A percentile compares a stretch with the other conserved stretches of the same genome.
Evolutionary conservation across 345 rosid genomes (phyloP).

Genomic region (Populus euphratica): DNA sequence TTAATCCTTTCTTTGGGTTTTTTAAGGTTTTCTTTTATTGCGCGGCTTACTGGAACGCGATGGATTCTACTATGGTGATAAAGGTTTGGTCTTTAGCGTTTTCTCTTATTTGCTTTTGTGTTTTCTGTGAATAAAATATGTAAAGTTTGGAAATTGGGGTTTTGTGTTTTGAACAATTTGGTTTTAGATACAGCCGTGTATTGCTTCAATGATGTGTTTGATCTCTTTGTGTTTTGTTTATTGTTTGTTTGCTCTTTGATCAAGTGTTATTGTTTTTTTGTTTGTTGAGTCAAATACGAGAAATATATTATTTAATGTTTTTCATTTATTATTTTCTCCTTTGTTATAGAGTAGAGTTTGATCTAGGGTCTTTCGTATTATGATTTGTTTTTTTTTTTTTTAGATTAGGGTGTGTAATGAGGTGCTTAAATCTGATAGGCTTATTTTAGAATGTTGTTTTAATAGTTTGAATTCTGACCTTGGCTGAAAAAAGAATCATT

Average conservation of each 20-base stretch:
- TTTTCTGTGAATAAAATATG: background rate
- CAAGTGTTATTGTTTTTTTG: background rate
- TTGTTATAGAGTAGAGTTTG: too few species aligned
- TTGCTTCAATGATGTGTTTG: background rate
- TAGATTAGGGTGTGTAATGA: background rate
- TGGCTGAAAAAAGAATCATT: background rate
- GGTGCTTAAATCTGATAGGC: background rate
- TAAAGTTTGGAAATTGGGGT: background rate
- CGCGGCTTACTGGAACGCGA: constrained; percentile 23
- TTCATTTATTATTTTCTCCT: background rate
- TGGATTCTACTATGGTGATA: constrained; percentile 55
- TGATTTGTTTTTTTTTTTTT: background rate
- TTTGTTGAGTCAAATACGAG: background rate
- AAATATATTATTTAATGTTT: background rate
- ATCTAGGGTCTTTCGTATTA: background rate
- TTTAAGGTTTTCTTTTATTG: constrained; percentile 2
- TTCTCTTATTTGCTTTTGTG: background rate
- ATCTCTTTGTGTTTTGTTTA: background rate
- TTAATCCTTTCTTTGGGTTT: background rate
- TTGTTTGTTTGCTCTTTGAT: background rate
- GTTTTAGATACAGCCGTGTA: background rate
- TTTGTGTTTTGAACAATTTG: too few species aligned
- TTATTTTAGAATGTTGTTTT: background rate
- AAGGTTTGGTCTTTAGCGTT: constrained; percentile 38
- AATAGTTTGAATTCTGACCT: background rate